Base-by-base conservation (phyloP, 441 rosid species). In the Eruca vesicaria region DNA sequence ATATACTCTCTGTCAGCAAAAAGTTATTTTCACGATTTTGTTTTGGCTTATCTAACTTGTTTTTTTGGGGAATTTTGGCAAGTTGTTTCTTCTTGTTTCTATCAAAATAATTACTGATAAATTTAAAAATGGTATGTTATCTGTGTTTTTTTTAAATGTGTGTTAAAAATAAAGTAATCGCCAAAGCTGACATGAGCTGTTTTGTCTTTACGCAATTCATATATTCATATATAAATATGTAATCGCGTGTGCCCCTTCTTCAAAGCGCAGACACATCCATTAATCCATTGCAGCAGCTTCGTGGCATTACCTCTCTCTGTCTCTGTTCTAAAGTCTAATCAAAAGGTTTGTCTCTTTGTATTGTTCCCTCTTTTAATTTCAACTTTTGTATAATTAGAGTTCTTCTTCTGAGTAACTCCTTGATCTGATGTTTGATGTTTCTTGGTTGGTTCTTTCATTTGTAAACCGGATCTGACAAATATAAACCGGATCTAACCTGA, bases 241-340 rank as follows among this genome's bases (percentile, higher is more conserved):
- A 63, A 70, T 16, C 19, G 71, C 71, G 71, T 57, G 80, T 70
- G 80, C 43, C 23, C 55, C 3, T 69, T 32, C 52, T 64, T 58
- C 33, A 2, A 38, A 20, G 55, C 41, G 21, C 74, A 69, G 71
- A 23, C 75, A 55, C 36, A 45, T 41, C 66, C 14, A 0, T 33
- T 63, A n/a, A 15, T 74, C 19, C 79, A 3, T 38, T 52, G 36
- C 36, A 33, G 31, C 66, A 52, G 58, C 79, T 76, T 69, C 79
- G 52, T 68, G 69, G 29, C 52, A 7, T 64, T 7, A 57, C 35
- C 18, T 60, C 29, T 53, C 79, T 75, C n/a, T n/a, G n/a, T n/a
- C 79, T 68, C n/a, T 50, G 36, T 55, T 63, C 74, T 19, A 62
- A 53, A 66, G 29, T 23, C 32, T 68, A 16, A 38, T 73, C 19